Evolutionary conservation across 2,329 filamentous ascomycete species (phyloP), one percentile per base, ranked within the genome.

Genomic region (Colletotrichum australisinense): DNA sequence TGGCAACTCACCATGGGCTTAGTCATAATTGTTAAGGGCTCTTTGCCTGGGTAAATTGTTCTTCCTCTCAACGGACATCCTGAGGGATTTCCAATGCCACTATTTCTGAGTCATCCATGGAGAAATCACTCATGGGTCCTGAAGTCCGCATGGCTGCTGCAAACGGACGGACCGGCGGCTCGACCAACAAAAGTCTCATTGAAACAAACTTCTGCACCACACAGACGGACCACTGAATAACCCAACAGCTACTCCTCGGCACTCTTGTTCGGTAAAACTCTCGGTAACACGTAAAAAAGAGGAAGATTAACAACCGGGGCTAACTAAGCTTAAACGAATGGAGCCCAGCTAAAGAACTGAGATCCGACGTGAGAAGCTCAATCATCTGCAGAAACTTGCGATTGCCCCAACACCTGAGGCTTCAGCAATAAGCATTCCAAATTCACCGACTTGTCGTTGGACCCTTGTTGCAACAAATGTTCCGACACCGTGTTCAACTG

Each of bases 1-100:
- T 38, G 28, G 8, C 38, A 4, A n/a, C 22, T 59, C 16, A 12
- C 12, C 14, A 11, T 52, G 35, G 28, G 57, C 24, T 63, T 68
- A 69, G 69, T 69, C 64, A 68, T 26, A n/a, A 55, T 42, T n/a
- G n/a, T 26, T 14, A 19, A 67, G 67, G 24, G 26, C 67, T 30
- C 12, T 30, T 12, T 14, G 9, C 7, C 22, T 24, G 24, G 62
- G 16, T 22, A 32, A 19, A 60, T 22, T 35, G 16, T 35, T 56
- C 55, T 38, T 38, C 56, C 63, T 49, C 53, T 55, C 28, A 63
- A n/a, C 46, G 28, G 62, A 38, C 8, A 22, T 53, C n/a, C 9
- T 32, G 28, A 22, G 22, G 35, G 58, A n/a, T 19, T 26, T 32
- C 7, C 7, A n/a, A 26, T 35, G 14, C 8, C 11, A 24, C 19